Base-by-base conservation (phyloP, 2,329 filamentous ascomycete genomes). In the Xylaria polymorpha region DNA sequence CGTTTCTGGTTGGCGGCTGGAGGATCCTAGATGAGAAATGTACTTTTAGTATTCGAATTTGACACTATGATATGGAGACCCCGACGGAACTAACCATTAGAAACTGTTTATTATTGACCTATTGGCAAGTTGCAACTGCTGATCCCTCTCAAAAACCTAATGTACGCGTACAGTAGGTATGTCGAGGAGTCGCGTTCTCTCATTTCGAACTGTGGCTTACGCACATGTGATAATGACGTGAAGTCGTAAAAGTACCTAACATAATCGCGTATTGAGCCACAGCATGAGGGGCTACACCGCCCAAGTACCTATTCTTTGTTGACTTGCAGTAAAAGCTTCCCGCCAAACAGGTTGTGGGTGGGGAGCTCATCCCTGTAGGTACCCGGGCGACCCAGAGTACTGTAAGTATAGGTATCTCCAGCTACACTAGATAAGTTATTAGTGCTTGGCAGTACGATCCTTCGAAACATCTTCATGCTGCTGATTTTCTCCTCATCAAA, bases 1-100 rank as follows among this genome's bases (percentile, higher is more conserved):
- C 83, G 83, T 72, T 81, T 82, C 62, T 78, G 78, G 62, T 78
- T 78, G 35, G 74, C 74, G 39, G 77, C 71, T 62, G 77, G 65
- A 15, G 71, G 73, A 46, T 67, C 67, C 77, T 77, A 50, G 53
- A 37, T 53, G 39, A 32, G n/a, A 71, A 61, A 10, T 29, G 29
- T 51, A 35, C 12, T 44, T 66, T 50, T 37, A 59, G 61, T 39
- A 41, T 44, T 14, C 15, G 57, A 71, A 9, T 46, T 39, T 10
- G 15, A n/a, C 8, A 20, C 14, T 37, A 8, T 0, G 12, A 44
- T n/a, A 51, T 15, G 6, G 18, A 25, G 10, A 9, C 9, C 20
- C 32, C n/a, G 25, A 20, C 32, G 20, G 10, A 9, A 63, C 53
- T 62, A 53, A 66, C 67, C 67, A 69, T 69, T 61, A 6, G 1